Evolutionary conservation across 371 early-diverging fungal species (phyloP).

Genomic region (Rhizopus arrhizus): DNA sequence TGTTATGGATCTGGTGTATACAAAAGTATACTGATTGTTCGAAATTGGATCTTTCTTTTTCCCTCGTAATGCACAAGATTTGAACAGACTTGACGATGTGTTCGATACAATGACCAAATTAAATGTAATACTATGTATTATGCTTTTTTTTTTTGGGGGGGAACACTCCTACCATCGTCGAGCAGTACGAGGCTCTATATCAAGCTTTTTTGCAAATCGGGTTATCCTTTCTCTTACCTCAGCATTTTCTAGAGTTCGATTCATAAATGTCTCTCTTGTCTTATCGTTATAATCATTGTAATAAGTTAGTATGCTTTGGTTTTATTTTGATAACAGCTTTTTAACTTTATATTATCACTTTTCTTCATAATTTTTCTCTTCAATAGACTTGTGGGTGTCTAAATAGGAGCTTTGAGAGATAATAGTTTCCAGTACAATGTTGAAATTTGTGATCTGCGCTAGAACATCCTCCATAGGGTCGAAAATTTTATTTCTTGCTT

Average conservation of each 20-base stretch:
- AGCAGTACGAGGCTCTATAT: too few species aligned
- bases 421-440: constrained; percentile 14
- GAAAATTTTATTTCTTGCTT: constrained; percentile 11
- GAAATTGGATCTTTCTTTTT: too few species aligned
- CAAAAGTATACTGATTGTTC: too few species aligned
- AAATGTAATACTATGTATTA: neutral
- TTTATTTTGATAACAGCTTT: too few species aligned
- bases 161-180: too few species aligned
- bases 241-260: constrained; percentile 8
- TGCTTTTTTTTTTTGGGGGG: too few species aligned
- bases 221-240: neutral
- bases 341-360: constrained; percentile 9
- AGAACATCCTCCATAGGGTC: too few species aligned
- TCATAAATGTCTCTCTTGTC: constrained; percentile 12
- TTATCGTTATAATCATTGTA: constrained; percentile 12
- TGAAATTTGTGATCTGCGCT: constrained; percentile 5
- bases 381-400: constrained; percentile 6
- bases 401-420: constrained; percentile 10
- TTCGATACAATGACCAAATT: too few species aligned
- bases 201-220: too few species aligned
- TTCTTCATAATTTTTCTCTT: constrained; percentile 6
- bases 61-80: too few species aligned
- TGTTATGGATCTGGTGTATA: too few species aligned
- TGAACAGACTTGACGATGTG: too few species aligned
- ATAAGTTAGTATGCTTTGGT: constrained; percentile 4